These are phyloP conservation scores for Melaleuca quinquenervia DNA, from an alignment of 345 rosid species.

Conservation along the genomic window DNA sequence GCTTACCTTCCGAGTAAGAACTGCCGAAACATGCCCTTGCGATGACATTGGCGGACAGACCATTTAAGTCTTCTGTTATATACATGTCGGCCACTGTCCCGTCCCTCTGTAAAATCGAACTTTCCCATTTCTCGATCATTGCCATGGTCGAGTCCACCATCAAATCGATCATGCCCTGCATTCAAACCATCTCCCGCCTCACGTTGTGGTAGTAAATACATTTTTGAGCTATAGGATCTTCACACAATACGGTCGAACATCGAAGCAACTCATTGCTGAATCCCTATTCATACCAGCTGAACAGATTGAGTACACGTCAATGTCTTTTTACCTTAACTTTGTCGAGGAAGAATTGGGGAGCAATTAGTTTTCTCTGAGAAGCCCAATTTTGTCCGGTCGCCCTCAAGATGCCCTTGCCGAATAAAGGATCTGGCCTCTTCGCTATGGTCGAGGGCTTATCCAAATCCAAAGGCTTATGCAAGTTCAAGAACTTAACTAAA, in stretches of 20 bases:
- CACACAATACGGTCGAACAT: neutral
- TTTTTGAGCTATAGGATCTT: neutral
- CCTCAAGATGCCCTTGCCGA: conserved; percentile 19
- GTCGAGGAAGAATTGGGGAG: conserved; percentile 16
- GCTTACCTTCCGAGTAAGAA: conserved; percentile 7
- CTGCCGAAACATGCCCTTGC: conserved; percentile 24
- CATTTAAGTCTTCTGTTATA: conserved; percentile 11
- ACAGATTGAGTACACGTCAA: neutral
- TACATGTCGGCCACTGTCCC: conserved; percentile 10
- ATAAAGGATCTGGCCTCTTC: neutral
- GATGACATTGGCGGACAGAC: conserved; percentile 10
- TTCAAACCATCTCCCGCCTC: neutral
- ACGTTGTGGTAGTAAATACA: neutral
- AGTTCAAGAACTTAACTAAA: conserved; percentile 9
- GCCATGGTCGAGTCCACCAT: conserved; percentile 12
- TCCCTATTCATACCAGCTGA: neutral
- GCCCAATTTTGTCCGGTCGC: conserved; percentile 14
- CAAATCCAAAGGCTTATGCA: conserved; percentile 10
- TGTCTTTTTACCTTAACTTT: conserved; percentile 11
- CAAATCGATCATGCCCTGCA: conserved; percentile 8
- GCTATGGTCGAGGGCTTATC: conserved; percentile 9
- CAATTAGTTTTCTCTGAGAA: conserved; percentile 17
- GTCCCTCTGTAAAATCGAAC: neutral
- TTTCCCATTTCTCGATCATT: conserved; percentile 7
- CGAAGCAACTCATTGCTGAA: neutral